These are phyloP conservation scores for Lentinula edodes DNA, from an alignment of 768 basidiomycete species.

Conservation along the genomic window DNA sequence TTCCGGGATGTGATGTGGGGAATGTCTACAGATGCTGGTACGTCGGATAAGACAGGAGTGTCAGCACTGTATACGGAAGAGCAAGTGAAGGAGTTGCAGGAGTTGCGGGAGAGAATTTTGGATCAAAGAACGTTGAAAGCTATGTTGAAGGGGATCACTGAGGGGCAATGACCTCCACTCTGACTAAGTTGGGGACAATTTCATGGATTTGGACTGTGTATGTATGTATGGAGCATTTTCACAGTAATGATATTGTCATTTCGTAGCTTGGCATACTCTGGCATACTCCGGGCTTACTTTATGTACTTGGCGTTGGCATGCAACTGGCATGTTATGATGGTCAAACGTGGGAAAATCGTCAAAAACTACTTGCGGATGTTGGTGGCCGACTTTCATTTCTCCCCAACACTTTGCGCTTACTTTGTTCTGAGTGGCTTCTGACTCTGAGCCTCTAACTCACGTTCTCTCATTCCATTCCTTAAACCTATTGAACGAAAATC, in stretches of 20 bases:
- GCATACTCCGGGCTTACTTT: background rate
- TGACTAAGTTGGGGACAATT: no score
- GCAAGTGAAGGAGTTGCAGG: slow-evolving; percentile 31
- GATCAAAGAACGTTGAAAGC: slow-evolving; percentile 10
- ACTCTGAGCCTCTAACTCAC: background rate
- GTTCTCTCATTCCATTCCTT: background rate
- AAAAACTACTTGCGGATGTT: background rate
- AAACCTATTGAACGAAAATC: background rate
- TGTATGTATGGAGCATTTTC: no score
- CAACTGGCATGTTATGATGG: background rate
- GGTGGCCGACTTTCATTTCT: background rate
- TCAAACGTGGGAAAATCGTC: background rate
- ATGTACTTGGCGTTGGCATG: background rate
- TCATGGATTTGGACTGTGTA: no score
- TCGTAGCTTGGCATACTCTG: no score
- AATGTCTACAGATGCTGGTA: slow-evolving; percentile 29
- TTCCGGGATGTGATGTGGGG: slow-evolving; percentile 63
- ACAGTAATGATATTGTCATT: no score
- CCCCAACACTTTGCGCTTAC: background rate
- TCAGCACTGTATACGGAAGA: slow-evolving; percentile 13
- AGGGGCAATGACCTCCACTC: background rate
- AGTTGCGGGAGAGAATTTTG: slow-evolving; percentile 15
- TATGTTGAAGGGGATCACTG: slow-evolving; percentile 11
- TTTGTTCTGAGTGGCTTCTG: background rate
- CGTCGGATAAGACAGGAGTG: background rate